phyloP scores from a whole-genome alignment of 139 green algal species.

The Edaphochlamys debaryana region DNA sequence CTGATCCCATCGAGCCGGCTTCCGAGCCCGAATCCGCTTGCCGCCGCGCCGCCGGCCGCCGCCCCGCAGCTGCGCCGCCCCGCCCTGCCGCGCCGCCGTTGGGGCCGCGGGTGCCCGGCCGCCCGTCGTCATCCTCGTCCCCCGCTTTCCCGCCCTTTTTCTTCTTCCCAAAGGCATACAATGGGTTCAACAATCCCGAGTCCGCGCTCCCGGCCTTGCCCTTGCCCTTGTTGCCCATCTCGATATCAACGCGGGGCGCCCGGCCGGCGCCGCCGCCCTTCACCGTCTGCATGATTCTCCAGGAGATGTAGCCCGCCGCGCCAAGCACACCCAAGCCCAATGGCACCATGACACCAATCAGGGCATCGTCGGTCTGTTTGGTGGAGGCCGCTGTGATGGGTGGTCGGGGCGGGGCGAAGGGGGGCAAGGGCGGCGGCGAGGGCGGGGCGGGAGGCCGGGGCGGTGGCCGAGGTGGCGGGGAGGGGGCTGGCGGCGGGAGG shows the following conservation, averaged over 20 bases:
- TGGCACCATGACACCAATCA: constrained; percentile 29
- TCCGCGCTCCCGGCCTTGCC: neutral
- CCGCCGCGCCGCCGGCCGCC: neutral
- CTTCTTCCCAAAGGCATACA: neutral
- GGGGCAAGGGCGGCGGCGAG: neutral
- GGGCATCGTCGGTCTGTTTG: constrained; percentile 1
- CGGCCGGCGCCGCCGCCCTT: neutral
- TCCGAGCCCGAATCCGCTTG: neutral
- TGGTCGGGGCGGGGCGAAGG: too few relatives aligned
- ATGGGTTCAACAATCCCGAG: neutral
- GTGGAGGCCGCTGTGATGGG: neutral
- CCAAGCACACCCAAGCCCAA: constrained; percentile 12
- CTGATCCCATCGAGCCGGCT: neutral
- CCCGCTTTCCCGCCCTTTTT: neutral
- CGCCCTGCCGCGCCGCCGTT: too few relatives aligned
- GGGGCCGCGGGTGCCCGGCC: too few relatives aligned
- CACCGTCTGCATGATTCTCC: constrained; percentile 1
- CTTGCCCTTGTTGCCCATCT: neutral
- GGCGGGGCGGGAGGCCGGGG: neutral
- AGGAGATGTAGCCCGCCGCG: constrained; percentile 1
- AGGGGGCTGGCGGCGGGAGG: neutral
- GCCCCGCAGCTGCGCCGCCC: neutral
- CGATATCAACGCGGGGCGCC: neutral
- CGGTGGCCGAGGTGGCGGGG: neutral
- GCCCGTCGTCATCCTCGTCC: neutral